These are phyloP conservation scores for Daldinia childiae DNA, from an alignment of 495 filamentous ascomycete genomes.

Conservation along the genomic window DNA sequence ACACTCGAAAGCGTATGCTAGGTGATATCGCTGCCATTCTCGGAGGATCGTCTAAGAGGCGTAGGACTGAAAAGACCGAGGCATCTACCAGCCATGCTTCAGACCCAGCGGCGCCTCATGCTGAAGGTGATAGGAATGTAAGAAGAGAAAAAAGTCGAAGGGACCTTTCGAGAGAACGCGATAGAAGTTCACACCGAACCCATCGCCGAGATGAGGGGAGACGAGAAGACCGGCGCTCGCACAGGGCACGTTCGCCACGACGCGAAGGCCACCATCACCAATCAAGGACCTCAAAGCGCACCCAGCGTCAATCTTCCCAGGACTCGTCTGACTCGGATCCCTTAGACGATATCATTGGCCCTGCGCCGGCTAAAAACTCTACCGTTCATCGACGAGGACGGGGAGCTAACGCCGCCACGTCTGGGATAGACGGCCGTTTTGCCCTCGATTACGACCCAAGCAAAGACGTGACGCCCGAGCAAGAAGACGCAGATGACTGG, in stretches of 20 bases:
- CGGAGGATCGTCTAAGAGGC: constrained; percentile 52
- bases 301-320: constrained; percentile 1
- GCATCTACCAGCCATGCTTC: constrained; percentile 17
- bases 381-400: constrained; percentile 75
- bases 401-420: constrained; percentile 65
- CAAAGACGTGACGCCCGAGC: constrained; percentile 70
- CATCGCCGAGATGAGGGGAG: constrained; percentile 24
- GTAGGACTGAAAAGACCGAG: constrained; percentile 37
- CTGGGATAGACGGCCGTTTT: constrained; percentile 85
- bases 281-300: constrained; percentile 17
- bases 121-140: constrained; percentile 23
- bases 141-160: constrained; percentile 19
- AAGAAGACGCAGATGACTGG: constrained; percentile 73
- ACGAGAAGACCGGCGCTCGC: constrained; percentile 41
- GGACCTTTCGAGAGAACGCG: constrained; percentile 9
- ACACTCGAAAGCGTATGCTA: constrained; percentile 61
- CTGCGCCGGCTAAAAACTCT: constrained; percentile 67
- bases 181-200: constrained; percentile 7
- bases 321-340: constrained; percentile 73
- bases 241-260: constrained; percentile 45
- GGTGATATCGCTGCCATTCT: constrained; percentile 64
- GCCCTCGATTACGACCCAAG: constrained; percentile 78
- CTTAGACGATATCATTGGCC: constrained; percentile 81
- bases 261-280: constrained; percentile 23
- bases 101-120: constrained; percentile 5